Base-by-base conservation (phyloP, 768 basidiomycete genomes). In the Boletus sp. region DNA sequence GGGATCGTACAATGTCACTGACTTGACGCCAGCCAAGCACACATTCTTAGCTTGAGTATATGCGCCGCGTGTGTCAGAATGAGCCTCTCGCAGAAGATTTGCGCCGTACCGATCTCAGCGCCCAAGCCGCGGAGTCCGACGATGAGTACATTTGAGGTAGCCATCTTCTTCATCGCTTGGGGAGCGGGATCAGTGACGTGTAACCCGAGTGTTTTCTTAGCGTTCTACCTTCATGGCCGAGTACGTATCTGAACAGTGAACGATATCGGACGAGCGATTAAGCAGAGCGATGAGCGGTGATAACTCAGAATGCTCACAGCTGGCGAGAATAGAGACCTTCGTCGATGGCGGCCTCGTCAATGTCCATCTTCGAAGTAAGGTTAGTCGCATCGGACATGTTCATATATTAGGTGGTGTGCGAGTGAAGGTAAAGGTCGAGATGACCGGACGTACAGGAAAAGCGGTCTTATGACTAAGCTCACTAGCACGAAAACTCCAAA, bases 101-200 rank as follows among this genome's bases (percentile, higher is more conserved):
- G 27, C 27, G 23, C 54, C 75, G 55, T 75, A 85, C 95, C 96
- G 65, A 98, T 97, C 74, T 99, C 97, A 54, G 91, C 91, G 42
- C 97, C 96, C 54, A 99, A 74, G 50, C 97, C 97, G 54, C 88
- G 87, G 67, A 93, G 73, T 10, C 97, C 97, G 43, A 97, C 86
- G 58, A 99, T 84, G 58, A 99, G 82, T 39, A 98, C 89, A 67
- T 97, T 97, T 35, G 95, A 98, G 15, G 83, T 78, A 7, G 97
- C 96, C 97, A 99, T 98, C 67, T 87, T 88, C 80, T 97, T 97
- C 97, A 98, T 98, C 42, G 96, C 96, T 98, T 62, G 8, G 11
- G n/a, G 43, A 27, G 42, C n/a, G 30, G 21, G 9, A 32, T 74
- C 47, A 71, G 58, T 42, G 23, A 64, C 15, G 4, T 23, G 47